phyloP scores from a whole-genome alignment of 805 yeast species.

The Saturnispora halmiae region DNA sequence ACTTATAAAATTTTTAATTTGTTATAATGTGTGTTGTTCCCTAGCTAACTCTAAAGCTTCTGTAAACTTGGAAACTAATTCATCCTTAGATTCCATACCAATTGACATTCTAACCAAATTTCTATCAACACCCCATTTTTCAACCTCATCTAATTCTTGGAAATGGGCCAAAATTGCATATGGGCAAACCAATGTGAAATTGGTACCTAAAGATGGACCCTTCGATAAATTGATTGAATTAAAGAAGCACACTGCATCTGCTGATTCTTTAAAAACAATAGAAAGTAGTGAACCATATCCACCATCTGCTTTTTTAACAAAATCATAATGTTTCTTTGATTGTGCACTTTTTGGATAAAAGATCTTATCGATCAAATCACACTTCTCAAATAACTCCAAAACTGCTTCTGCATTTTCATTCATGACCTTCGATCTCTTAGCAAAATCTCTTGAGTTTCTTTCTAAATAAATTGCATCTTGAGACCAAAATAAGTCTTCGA shows the following conservation, averaged over 20 bases:
- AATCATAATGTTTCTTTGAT: conserved; percentile 60
- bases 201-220: conserved; percentile 89
- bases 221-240: conserved; percentile 62
- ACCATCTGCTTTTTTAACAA: conserved; percentile 54
- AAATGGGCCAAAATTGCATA: conserved; percentile 83
- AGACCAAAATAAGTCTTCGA: conserved; percentile 77
- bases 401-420: conserved; percentile 49
- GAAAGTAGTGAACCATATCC: conserved; percentile 77
- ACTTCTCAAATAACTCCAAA: conserved; percentile 41
- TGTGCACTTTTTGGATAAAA: conserved; percentile 60
- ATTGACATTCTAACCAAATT: conserved; percentile 72
- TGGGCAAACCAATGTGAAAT: conserved; percentile 83
- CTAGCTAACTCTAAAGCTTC: conserved; percentile 42
- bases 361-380: conserved; percentile 50
- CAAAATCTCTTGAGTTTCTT: conserved; percentile 87
- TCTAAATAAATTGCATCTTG: conserved; percentile 91
- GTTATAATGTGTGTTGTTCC: conserved; percentile 29
- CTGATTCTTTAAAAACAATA: conserved; percentile 53
- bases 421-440: conserved; percentile 46
- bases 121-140: conserved; percentile 73
- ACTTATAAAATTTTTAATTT: conserved; percentile 1
- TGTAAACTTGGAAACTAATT: conserved; percentile 41
- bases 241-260: conserved; percentile 65
- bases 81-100: conserved; percentile 69
- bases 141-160: conserved; percentile 69